Evolutionary conservation across 768 basidiomycete species (phyloP).

Genomic region (Amanita fuliginea): DNA sequence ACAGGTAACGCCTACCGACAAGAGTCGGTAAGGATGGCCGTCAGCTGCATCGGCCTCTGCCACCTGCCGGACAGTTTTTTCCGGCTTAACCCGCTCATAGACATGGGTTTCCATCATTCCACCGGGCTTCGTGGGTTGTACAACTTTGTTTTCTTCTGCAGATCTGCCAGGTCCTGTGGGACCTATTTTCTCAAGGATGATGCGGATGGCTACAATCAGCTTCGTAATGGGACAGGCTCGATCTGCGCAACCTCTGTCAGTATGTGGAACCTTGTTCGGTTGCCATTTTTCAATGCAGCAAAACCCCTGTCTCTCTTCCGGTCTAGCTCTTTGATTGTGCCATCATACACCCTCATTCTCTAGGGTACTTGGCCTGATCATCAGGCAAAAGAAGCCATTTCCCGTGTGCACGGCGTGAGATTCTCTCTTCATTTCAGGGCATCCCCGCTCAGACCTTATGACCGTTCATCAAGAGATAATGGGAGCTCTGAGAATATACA

Average conservation of each 20-base stretch:
- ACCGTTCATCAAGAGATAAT: background rate
- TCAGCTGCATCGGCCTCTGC: background rate
- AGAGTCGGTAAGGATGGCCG: background rate
- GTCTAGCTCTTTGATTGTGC: constrained; percentile 3
- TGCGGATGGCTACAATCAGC: background rate
- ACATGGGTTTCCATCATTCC: background rate
- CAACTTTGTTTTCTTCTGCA: background rate
- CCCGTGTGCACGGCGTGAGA: background rate
- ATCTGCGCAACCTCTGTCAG: background rate
- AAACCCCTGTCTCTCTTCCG: background rate
- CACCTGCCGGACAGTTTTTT: background rate
- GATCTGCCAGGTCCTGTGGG: background rate
- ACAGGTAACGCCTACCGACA: background rate
- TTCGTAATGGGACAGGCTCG: background rate
- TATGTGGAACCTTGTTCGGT: background rate
- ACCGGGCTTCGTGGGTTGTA: background rate
- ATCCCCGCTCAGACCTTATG: background rate
- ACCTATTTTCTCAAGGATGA: background rate
- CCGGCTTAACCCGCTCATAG: background rate
- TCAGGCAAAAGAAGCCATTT: background rate
- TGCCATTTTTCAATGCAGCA: background rate
- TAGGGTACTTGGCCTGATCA: background rate
- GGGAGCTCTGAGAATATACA: background rate
- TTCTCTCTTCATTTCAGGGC: background rate
- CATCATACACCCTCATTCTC: background rate